These are phyloP conservation scores for Botrytis pseudocinerea DNA, from an alignment of 2,329 filamentous ascomycete genomes.

Conservation along the genomic window DNA sequence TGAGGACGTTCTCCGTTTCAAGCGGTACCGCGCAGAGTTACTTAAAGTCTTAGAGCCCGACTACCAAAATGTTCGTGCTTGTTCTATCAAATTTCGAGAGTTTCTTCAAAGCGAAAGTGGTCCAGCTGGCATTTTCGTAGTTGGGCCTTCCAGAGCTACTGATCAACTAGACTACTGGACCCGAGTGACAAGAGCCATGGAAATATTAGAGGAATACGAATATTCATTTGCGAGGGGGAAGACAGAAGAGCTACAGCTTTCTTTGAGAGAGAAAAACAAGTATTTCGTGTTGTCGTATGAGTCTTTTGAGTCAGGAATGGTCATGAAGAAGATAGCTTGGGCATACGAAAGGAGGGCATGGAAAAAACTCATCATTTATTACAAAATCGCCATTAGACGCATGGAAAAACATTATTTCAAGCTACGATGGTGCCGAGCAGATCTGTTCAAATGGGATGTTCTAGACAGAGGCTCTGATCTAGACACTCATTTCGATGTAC, in stretches of 20 bases:
- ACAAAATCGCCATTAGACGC: not conserved
- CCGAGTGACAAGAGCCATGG: not conserved
- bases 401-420: not conserved
- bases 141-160: not conserved
- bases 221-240: not conserved
- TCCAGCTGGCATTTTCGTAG: not conserved
- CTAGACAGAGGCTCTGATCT: not conserved
- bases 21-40: not conserved
- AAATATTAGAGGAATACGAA: not conserved
- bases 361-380: not conserved
- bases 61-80: not conserved
- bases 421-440: not conserved
- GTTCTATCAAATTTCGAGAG: not conserved
- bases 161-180: not conserved
- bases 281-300: not conserved
- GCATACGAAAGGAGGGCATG: not conserved
- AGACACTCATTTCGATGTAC: not conserved
- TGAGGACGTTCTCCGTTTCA: not conserved
- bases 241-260: not conserved
- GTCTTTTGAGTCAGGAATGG: fast-evolving
- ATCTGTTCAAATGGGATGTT: not conserved
- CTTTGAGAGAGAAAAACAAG: not conserved
- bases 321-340: not conserved
- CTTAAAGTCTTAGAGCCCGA: not conserved
- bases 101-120: not conserved